phyloP scores from a whole-genome alignment of 768 basidiomycete species.

The Megacollybia marginata region DNA sequence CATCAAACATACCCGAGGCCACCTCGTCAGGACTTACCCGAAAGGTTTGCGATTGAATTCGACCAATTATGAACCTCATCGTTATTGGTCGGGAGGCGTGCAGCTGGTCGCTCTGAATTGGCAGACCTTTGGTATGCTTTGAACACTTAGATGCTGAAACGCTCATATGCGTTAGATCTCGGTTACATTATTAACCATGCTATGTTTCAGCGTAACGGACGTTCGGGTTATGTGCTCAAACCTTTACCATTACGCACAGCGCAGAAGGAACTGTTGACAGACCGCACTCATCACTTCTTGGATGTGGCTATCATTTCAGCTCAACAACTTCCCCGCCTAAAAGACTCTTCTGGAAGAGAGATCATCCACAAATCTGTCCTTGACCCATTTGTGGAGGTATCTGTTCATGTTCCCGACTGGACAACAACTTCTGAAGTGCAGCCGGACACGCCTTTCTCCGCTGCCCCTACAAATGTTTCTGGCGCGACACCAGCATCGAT shows the following conservation, averaged over 20 bases:
- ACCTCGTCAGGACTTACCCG: slow-evolving; percentile 83
- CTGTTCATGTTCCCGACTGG: slow-evolving; percentile 75
- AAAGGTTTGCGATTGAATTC: slow-evolving; percentile 75
- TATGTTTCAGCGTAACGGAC: slow-evolving; percentile 91
- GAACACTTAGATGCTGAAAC: neutral
- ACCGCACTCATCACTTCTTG: slow-evolving; percentile 51
- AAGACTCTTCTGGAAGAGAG: slow-evolving; percentile 56
- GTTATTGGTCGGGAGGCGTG: slow-evolving; percentile 83
- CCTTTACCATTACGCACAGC: slow-evolving; percentile 66
- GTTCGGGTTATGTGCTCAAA: slow-evolving; percentile 85
- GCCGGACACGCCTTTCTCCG: neutral
- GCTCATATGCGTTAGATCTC: slow-evolving; percentile 44
- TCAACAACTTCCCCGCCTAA: slow-evolving; percentile 78
- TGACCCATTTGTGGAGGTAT: slow-evolving; percentile 79
- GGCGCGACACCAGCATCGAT: slow-evolving; percentile 28
- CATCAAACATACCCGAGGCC: slow-evolving; percentile 79
- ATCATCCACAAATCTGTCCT: slow-evolving; percentile 45
- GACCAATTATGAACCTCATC: slow-evolving; percentile 83
- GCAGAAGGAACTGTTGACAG: slow-evolving; percentile 49
- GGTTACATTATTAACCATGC: slow-evolving; percentile 91
- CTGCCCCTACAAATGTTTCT: neutral
- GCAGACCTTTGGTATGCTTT: slow-evolving; percentile 82
- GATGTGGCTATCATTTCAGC: slow-evolving; percentile 78
- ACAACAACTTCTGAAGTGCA: slow-evolving; percentile 11
- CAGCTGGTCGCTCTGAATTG: slow-evolving; percentile 95